Evolutionary conservation across 116 monocot genomes (phyloP).

Genomic region (Phalaenopsis hybrid): DNA sequence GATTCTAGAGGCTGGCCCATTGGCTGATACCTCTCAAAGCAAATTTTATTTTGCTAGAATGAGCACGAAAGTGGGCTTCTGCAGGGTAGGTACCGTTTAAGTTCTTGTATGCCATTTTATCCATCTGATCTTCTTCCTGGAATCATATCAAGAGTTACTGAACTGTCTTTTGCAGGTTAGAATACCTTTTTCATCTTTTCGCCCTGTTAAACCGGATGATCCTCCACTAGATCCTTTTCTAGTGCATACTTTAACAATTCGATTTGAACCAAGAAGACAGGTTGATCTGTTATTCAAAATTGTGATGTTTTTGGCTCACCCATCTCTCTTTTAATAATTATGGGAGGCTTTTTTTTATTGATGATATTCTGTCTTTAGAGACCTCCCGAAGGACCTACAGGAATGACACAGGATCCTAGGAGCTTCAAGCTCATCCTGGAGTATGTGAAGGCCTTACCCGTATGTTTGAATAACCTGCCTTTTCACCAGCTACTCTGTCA

Average conservation of each 20-base stretch:
- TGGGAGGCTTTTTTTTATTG: background rate
- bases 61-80: constrained; percentile 90
- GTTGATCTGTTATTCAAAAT: constrained; percentile 16
- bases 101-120: background rate
- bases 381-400: constrained; percentile 55
- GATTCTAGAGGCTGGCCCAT: constrained; percentile 88
- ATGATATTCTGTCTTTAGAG: constrained; percentile 39
- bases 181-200: constrained; percentile 95
- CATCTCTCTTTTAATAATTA: background rate
- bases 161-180: constrained; percentile 55
- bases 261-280: constrained; percentile 97
- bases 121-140: background rate
- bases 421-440: constrained; percentile 90
- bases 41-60: constrained; percentile 91
- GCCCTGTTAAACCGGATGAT: constrained; percentile 90
- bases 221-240: constrained; percentile 96
- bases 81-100: constrained; percentile 44
- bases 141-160: background rate
- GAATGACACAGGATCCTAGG: constrained; percentile 64
- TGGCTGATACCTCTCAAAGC: constrained; percentile 82
- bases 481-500: no score
- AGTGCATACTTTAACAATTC: constrained; percentile 86
- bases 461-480: constrained; percentile 27
- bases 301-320: background rate
- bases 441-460: constrained; percentile 96